Conservation (phyloP, 2,329 filamentous ascomycete genomes). For the Paracoccidioides lutzii region DNA sequence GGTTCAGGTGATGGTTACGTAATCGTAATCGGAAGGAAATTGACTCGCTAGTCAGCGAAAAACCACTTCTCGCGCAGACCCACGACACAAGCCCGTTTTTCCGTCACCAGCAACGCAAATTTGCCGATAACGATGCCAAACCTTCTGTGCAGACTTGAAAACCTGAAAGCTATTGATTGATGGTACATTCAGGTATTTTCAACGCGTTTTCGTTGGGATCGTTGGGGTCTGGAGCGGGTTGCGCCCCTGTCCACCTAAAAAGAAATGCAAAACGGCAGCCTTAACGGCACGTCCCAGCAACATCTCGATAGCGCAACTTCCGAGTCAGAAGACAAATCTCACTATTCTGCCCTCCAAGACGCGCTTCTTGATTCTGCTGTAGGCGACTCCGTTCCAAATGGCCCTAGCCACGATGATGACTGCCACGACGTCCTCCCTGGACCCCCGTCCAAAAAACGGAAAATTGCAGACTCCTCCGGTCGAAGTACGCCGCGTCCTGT, state of each 20-base stretch:
- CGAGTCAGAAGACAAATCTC: conserved; percentile 15
- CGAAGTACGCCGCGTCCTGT: conserved; percentile 29
- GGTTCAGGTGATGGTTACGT: conserved; percentile 19
- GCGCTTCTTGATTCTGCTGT: conserved; percentile 13
- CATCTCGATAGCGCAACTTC: conserved; percentile 26
- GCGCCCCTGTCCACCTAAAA: conserved; percentile 30
- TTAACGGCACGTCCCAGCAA: conserved; percentile 26
- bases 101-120: conserved; percentile 26
- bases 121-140: conserved; percentile 35
- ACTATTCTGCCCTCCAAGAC: conserved; percentile 15
- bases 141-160: conserved; percentile 23
- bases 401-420: conserved; percentile 19
- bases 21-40: conserved; percentile 21
- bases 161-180: conserved; percentile 27
- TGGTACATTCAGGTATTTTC: conserved; percentile 23
- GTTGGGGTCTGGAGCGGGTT: conserved; percentile 30
- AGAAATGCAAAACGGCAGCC: conserved; percentile 37
- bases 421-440: conserved; percentile 21
- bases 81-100: conserved; percentile 20
- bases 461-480: conserved; percentile 27
- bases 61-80: conserved; percentile 30
- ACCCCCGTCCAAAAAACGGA: conserved; percentile 35
- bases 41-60: conserved; percentile 17
- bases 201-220: conserved; percentile 32
- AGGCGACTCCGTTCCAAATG: conserved; percentile 4